Evolutionary conservation across 345 rosid species (phyloP).

Genomic region (Eucalyptus shirleyi): DNA sequence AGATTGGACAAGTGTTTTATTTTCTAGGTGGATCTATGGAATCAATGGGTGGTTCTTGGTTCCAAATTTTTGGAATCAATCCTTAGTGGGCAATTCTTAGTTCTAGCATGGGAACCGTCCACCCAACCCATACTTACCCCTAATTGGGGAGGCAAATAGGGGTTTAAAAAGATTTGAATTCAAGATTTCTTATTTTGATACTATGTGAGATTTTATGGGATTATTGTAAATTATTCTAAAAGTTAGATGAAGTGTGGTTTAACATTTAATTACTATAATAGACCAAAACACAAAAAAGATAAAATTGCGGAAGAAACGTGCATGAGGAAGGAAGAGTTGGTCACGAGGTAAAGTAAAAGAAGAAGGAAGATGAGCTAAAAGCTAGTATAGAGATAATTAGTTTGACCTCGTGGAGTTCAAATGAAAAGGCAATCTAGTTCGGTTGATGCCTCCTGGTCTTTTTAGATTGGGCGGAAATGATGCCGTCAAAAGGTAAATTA

Average conservation of each 20-base stretch:
- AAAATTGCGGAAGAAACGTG: not conserved
- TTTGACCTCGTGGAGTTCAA: not conserved
- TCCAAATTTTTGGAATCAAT: too few relatives aligned
- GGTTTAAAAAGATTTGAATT: too few relatives aligned
- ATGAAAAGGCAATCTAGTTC: not conserved
- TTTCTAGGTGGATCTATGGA: not conserved
- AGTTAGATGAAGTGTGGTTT: too few relatives aligned
- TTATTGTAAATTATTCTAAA: accelerated
- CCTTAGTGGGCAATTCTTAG: too few relatives aligned
- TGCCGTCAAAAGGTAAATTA: too few relatives aligned
- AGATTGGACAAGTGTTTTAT: accelerated
- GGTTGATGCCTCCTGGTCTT: not conserved
- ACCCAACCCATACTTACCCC: too few relatives aligned
- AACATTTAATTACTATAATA: too few relatives aligned
- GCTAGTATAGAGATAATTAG: not conserved
- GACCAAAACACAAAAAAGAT: not conserved
- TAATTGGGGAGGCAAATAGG: too few relatives aligned
- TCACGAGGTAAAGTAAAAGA: not conserved
- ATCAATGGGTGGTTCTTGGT: accelerated
- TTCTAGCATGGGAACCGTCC: too few relatives aligned
- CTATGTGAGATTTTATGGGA: too few relatives aligned
- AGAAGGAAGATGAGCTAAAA: not conserved
- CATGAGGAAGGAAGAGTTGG: not conserved
- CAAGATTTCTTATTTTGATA: too few relatives aligned
- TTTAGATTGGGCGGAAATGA: too few relatives aligned